Evolutionary conservation across 2,329 filamentous ascomycete genomes (phyloP).

Genomic region (Aspergillus sp.): DNA sequence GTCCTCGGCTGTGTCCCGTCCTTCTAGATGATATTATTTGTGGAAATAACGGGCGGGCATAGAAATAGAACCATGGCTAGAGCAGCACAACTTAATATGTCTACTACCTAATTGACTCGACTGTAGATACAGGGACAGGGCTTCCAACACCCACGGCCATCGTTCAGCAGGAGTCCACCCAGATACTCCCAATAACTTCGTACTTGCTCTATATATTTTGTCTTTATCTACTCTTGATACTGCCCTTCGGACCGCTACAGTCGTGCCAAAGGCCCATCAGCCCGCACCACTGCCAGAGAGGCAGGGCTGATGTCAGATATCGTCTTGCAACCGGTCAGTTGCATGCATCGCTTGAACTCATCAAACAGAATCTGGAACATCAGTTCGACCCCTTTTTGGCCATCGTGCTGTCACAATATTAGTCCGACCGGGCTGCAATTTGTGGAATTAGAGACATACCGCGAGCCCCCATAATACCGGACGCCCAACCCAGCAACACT

Average conservation of each 20-base stretch:
- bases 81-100: too few relatives aligned
- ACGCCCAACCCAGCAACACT: conserved; percentile 33
- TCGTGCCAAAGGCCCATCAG: conserved; percentile 22
- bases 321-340: conserved; percentile 27
- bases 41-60: too few relatives aligned
- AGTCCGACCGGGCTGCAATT: neutral
- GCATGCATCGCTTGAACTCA: conserved; percentile 33
- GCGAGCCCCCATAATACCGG: conserved; percentile 36
- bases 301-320: conserved; percentile 25
- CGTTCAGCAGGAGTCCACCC: too few relatives aligned
- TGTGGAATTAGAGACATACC: conserved; percentile 20
- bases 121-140: too few relatives aligned
- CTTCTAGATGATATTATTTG: too few relatives aligned
- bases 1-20: too few relatives aligned
- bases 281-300: conserved; percentile 19
- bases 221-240: too few relatives aligned
- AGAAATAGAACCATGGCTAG: too few relatives aligned
- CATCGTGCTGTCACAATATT: conserved; percentile 23
- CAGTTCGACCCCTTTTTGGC: conserved; percentile 31
- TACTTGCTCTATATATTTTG: too few relatives aligned
- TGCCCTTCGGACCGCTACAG: conserved; percentile 5
- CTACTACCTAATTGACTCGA: too few relatives aligned
- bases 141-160: too few relatives aligned
- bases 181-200: fast-evolving
- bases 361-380: conserved; percentile 32